phyloP scores from a whole-genome alignment of 2,329 filamentous ascomycete species.

The Rutstroemia sp. region DNA sequence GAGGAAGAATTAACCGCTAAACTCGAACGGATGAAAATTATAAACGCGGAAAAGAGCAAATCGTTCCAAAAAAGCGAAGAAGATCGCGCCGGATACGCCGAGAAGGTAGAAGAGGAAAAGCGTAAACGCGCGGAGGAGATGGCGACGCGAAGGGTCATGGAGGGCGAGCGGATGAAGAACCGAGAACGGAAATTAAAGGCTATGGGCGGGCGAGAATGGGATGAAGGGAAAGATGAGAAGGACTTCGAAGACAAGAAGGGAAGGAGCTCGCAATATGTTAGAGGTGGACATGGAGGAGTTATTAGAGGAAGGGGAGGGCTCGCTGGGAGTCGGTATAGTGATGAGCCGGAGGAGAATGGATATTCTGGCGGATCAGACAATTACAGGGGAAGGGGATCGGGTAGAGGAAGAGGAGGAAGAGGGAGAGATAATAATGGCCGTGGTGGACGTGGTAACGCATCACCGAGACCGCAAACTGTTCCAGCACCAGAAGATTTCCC shows the following conservation, averaged over 20 bases:
- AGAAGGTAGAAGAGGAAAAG: constrained; percentile 52
- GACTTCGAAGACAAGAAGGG: constrained; percentile 27
- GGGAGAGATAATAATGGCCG: neutral
- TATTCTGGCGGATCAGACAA: neutral
- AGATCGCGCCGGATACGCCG: constrained; percentile 56
- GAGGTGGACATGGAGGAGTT: constrained; percentile 23
- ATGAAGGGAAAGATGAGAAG: constrained; percentile 27
- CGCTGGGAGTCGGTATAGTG: constrained; percentile 10
- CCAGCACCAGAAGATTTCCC: constrained; percentile 24
- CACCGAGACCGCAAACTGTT: constrained; percentile 7
- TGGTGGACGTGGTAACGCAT: constrained; percentile 17
- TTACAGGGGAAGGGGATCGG: constrained; percentile 20
- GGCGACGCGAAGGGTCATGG: constrained; percentile 25
- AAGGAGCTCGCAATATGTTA: constrained; percentile 24
- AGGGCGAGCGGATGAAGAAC: constrained; percentile 30
- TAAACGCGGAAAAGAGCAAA: constrained; percentile 51
- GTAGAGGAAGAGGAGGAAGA: neutral
- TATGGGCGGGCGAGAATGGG: constrained; percentile 29
- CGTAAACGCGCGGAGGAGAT: constrained; percentile 36
- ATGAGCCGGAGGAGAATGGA: constrained; percentile 9
- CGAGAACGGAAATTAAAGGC: constrained; percentile 29
- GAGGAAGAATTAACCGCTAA: constrained; percentile 55
- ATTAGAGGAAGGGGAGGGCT: constrained; percentile 17
- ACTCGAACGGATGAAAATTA: constrained; percentile 52
- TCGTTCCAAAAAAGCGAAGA: constrained; percentile 59